Base-by-base conservation (phyloP, 2,329 filamentous ascomycete species). In the Cladosporium sp. region DNA sequence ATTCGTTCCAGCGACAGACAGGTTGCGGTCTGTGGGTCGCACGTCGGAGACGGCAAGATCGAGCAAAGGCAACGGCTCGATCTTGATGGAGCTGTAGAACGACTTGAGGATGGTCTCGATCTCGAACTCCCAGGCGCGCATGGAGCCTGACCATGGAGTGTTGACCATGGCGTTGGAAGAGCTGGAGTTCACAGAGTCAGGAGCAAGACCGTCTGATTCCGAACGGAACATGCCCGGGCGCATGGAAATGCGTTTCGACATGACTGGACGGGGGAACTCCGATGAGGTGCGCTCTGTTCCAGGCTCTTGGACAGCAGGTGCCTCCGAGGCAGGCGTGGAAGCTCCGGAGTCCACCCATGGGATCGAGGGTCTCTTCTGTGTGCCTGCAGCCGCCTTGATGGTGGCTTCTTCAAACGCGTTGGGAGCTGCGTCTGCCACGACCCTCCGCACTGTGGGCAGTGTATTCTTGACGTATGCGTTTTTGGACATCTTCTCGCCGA, bases 381-480 rank as follows among this genome's bases (percentile, higher is more conserved):
- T 14, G 8, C 46, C 53, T 3, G 53, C 55, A 9, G 54, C 50
- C 9, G 49, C 54, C 7, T 63, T 58, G 28, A 61, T 57, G 19
- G 66, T 54, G 1, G 64, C 66, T 3, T 66, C 64, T 7, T 85
- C 79, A 57, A 86, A 86, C 1, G 78, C 79, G 55, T 84, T 80
- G 1, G 87, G 82, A 1, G 77, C 81, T n/a, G 84, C 82, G 61
- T 95, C 89, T 37, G 79, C 75, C 9, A 90, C 79, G 10, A 88
- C 84, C 45, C 89, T 84, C 54, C 82, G 83, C 57, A 98, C 87
- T 0, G 92, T 95, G 0, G 87, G 86, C 77, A 97, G 85, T 4
- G 93, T 96, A 66, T 98, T 98, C 71, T 95, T 95, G 66, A 98
- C 82, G 65, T 97, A 98, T 65, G 97, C 92, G 58, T 80, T 85